Evolutionary conservation across 768 basidiomycete genomes (phyloP), one percentile per base, ranked within the genome.

Genomic region (Exsudoporus frostii): DNA sequence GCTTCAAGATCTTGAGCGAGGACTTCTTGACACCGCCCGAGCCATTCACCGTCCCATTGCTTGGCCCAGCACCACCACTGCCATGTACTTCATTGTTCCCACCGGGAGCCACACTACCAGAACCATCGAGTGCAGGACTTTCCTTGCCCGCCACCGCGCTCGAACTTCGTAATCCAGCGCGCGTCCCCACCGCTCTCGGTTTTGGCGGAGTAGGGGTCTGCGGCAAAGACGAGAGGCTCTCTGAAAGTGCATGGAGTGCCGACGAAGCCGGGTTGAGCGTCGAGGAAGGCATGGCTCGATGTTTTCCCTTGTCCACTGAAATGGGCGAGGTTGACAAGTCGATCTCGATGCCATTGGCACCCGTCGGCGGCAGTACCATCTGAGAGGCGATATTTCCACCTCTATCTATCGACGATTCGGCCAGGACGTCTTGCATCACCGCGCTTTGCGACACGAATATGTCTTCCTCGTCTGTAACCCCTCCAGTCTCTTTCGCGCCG

Each of bases 171-270:
- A 73, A 67, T 11, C 82, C 79, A 34, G 74, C 75, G 5, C 77
- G 73, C 74, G 82, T 49, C 72, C 83, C 82, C 74, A 78, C 17
- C 50, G 46, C 14, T 71, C 70, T 59, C 20, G 58, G 61, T 54
- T 63, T 69, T 5, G 59, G 58, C 3, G 66, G 61, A 10, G 72
- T 65, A 25, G 71, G 66, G 4, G 76, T 74, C 39, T 73, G 60
- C 38, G 81, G 80, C 29, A 82, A 60, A 4, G 73, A 70, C n/a
- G 74, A 79, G 32, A 88, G 63, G 6, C 86, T 88, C 61, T 83
- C 79, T 4, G 85, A 80, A 32, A 88, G 77, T 5, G 80, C 76
- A 50, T 83, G 79, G 22, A 79, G 80, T 0, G 83, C 82, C 63
- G 66, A 63, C 27, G 71, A 70, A 24, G 57, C 67, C 17, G 54